Evolutionary conservation across 805 yeast genomes (phyloP), one percentile per base, ranked within the genome.

Genomic region (Saccharomycopsis oosterbeekiorum): DNA sequence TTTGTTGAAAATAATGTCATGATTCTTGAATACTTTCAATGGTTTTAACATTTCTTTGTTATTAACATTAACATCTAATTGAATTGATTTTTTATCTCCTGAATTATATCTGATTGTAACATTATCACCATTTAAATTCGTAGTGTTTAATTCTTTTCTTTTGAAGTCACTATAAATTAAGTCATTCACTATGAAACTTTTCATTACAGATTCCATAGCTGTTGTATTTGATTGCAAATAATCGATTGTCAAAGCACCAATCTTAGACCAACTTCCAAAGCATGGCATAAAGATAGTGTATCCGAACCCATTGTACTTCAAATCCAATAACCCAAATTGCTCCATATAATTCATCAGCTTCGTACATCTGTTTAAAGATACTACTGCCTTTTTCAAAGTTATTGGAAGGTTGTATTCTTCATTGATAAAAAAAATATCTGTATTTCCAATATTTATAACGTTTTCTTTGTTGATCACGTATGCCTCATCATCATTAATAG

Each of bases 201-300:
- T 78, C 71, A 91, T 72, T 1, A 88, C 70, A 1, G 68, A 60
- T n/a, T 78, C 73, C 64, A 89, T 73, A 0, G 82, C 77, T 1
- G 81, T 73, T 0, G 74, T 74, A 65, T 89, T 81, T 1, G 70
- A 60, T 61, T 82, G 77, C 24, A 92, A 71, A 69, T 84, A 86
- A 53, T 81, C 81, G 57, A 82, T 74, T 4, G 84, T 78, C 36
- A 92, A 74, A 2, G 84, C 88, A 17, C 53, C 53, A 21, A 84
- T 75, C 2, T 74, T 70, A 24, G 79, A 78, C 96, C 97, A 91
- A 0, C 92, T 80, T 51, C 77, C 75, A 37, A 87, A 84, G 61
- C 91, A 85, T 0, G 98, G 98, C 36, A 92, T 74, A 59, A 92
- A 81, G 0, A 86, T 73, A 0, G 97, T 83, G 73, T 90, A 89